Evolutionary conservation across 352 stramenopile genomes (phyloP), one percentile per base, ranked within the genome.

Genomic region (Pythium sukuiense): DNA sequence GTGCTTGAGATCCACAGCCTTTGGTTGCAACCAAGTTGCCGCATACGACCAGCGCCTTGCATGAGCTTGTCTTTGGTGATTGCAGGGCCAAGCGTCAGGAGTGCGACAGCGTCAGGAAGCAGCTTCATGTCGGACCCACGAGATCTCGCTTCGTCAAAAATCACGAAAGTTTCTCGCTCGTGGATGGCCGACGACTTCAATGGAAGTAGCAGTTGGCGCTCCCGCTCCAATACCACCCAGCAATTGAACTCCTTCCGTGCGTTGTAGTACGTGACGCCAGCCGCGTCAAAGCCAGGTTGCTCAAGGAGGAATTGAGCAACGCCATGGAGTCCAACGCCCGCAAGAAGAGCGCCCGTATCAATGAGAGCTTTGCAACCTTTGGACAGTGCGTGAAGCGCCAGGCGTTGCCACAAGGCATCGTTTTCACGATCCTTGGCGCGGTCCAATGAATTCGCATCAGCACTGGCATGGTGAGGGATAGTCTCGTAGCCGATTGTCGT

Each of bases 21-120:
- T 11, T 71, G 86, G 16, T 77, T 49, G 0, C 71, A 76, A 12
- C 83, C 87, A 0, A 98, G 79, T 49, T 92, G 83, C 2, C 91
- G 73, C 76, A 97, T 85, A 0, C 92, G 83, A 7, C 90, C 91
- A 2, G 88, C 89, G n/a, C 88, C 91, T 71, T 98, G 92, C 90
- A 97, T 97, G 2, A 98, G 59, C 55, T 97, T 98, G 66, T 97
- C 93, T 56, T 97, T 98, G 0, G 84, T 90, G 24, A 97, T 76
- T n/a, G 83, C 85, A 6, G 89, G 87, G 0, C 88, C 90, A 0
- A 98, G 71, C 2, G 91, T 97, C n/a, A 97, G 54, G 50, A 97
- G 56, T 9, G 88, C 91, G 6, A 88, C 59, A 4, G 87, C 85
- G 9, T 93, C 48, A 18, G 61, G 18, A n/a, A 69, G 61, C 3